Evolutionary conservation across 441 rosid genomes (phyloP).

Genomic region (Rhodomyrtus psidioides): DNA sequence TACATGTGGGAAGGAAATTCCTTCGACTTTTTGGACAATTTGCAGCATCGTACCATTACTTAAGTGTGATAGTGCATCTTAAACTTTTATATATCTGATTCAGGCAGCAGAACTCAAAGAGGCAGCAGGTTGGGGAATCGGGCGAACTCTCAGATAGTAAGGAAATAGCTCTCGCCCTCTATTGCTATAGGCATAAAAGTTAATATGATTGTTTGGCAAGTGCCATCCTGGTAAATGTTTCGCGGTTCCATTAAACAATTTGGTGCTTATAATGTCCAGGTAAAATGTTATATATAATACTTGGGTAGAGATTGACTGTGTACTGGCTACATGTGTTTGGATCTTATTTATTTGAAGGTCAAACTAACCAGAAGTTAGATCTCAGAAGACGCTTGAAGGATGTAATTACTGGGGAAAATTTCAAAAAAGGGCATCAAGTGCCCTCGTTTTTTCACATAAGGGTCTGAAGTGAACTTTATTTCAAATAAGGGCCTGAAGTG

Average conservation of each 20-base stretch:
- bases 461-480: too few species aligned
- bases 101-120: neutral
- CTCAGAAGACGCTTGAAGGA: neutral
- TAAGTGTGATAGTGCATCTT: neutral
- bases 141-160: neutral
- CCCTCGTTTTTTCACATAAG: too few species aligned
- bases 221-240: neutral
- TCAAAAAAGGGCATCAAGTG: too few species aligned
- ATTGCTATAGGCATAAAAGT: neutral
- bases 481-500: too few species aligned
- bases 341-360: neutral
- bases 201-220: neutral
- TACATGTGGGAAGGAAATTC: neutral
- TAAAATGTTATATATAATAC: neutral
- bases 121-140: neutral
- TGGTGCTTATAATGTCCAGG: neutral
- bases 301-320: neutral
- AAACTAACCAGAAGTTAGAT: neutral
- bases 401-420: too few species aligned
- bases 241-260: neutral
- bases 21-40: neutral
- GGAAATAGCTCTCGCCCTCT: neutral
- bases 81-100: neutral
- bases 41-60: neutral
- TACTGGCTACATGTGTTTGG: neutral